These are phyloP conservation scores for Podaxis mareebaensis DNA, from an alignment of 768 basidiomycete species.

Conservation along the genomic window DNA sequence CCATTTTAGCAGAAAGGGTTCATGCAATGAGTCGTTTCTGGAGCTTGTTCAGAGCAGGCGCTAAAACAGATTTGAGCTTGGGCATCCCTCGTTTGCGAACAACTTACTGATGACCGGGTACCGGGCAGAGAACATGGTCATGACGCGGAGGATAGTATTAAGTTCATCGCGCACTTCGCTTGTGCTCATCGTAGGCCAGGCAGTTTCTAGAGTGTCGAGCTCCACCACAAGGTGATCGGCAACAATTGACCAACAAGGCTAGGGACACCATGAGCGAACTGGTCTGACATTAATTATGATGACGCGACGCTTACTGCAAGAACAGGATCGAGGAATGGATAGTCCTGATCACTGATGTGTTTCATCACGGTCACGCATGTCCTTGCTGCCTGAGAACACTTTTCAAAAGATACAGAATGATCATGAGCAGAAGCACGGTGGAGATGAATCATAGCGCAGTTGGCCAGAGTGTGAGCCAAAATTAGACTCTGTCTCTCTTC, in stretches of 20 bases:
- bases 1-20: constrained; percentile 18
- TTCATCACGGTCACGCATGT: constrained; percentile 61
- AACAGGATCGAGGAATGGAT: constrained; percentile 74
- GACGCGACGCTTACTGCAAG: constrained; percentile 54
- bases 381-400: constrained; percentile 65
- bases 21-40: constrained; percentile 40
- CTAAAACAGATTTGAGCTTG: constrained; percentile 23
- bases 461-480: constrained; percentile 63
- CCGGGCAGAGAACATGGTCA: constrained; percentile 58
- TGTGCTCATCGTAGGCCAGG: constrained; percentile 62
- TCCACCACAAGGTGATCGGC: constrained; percentile 70
- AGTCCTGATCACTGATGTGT: constrained; percentile 63
- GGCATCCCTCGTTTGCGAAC: not conserved
- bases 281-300: not conserved
- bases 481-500: constrained; percentile 64
- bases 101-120: constrained; percentile 59
- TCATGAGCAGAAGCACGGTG: constrained; percentile 62
- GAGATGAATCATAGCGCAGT: constrained; percentile 66
- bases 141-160: constrained; percentile 58
- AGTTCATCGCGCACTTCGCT: constrained; percentile 65
- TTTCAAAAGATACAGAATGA: constrained; percentile 62
- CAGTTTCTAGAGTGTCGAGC: constrained; percentile 58
- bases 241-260: constrained; percentile 75
- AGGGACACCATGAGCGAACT: constrained; percentile 9
- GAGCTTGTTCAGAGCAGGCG: constrained; percentile 39